Evolutionary conservation across 2,329 filamentous ascomycete species (phyloP).

Genomic region (Exophiala spinifera): DNA sequence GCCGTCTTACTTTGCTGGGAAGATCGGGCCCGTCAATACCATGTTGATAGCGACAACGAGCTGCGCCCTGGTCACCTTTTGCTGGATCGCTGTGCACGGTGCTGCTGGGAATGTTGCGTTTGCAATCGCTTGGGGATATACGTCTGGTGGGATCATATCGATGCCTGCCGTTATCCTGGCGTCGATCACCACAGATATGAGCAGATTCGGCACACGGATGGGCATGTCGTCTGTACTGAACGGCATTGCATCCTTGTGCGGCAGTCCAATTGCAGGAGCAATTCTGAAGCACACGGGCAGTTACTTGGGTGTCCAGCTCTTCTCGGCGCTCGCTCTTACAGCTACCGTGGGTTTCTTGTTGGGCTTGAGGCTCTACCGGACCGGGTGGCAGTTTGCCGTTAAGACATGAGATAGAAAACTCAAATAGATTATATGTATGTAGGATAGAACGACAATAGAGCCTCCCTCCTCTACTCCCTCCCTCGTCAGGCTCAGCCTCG

Average conservation of each 20-base stretch:
- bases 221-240: constrained; percentile 36
- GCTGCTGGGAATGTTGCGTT: constrained; percentile 33
- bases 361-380: constrained; percentile 1
- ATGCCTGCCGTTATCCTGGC: constrained; percentile 40
- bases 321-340: not conserved
- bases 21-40: constrained; percentile 11
- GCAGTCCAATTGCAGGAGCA: not conserved
- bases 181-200: constrained; percentile 33
- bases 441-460: not conserved
- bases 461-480: too few relatives aligned
- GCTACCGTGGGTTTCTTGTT: not conserved
- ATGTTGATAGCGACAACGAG: constrained; percentile 8
- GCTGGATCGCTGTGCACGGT: constrained; percentile 32
- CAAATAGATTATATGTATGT: not conserved
- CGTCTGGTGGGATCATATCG: constrained; percentile 40
- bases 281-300: not conserved
- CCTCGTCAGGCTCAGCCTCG: not conserved
- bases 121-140: constrained; percentile 38
- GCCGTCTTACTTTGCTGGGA: constrained; percentile 35
- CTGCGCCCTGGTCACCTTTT: constrained; percentile 33
- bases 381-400: constrained; percentile 4
- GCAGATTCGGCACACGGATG: constrained; percentile 40
- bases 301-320: not conserved
- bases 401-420: constrained; percentile 4
- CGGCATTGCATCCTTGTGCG: not conserved